Percentiles rank a stretch among this genome's conserved stretches.
These are phyloP conservation scores for Singerocomus inundabilis DNA, from an alignment of 1,284 basidiomycete genomes.

Conservation along the genomic window DNA sequence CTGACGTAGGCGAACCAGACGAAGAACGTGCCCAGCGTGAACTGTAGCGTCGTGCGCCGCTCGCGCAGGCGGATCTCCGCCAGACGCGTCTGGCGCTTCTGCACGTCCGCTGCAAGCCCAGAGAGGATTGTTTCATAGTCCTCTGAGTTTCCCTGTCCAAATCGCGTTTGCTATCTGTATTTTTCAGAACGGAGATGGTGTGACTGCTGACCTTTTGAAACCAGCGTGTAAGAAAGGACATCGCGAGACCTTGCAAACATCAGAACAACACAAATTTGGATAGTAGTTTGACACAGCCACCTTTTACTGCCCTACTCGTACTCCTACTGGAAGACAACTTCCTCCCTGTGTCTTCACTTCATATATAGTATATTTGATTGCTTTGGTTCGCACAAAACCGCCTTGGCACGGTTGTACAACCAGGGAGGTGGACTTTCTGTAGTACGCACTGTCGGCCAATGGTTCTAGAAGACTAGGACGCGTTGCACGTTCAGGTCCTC, in stretches of 20 bases:
- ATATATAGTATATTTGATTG: too few species aligned
- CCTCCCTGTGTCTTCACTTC: too few species aligned
- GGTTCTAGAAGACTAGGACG: too few species aligned
- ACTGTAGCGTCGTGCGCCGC: conserved; percentile 74
- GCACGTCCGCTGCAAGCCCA: conserved; percentile 62
- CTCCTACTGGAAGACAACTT: too few species aligned
- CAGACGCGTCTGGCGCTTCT: conserved; percentile 75
- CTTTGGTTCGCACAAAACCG: too few species aligned
- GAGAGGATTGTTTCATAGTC: conserved; percentile 73
- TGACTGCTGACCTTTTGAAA: conserved; percentile 28
- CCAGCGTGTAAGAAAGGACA: conserved; percentile 32
- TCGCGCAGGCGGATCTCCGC: conserved; percentile 88
- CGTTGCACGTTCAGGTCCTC: too few species aligned
- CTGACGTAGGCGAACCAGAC: conserved; percentile 79
- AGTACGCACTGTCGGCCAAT: too few species aligned
- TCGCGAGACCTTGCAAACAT: conserved; percentile 6
- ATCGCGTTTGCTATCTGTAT: background rate
- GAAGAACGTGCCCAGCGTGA: conserved; percentile 81
- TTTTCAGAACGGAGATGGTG: background rate
- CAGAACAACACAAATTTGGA: conserved; percentile 17
- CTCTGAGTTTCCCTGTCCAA: conserved; percentile 38
- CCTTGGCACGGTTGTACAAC: too few species aligned
- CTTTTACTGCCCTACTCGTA: too few species aligned
- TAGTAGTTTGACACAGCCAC: conserved; percentile 24
- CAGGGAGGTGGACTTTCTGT: too few species aligned